Evolutionary conservation across 202 grass and related monocot genomes (phyloP).

Genomic region (Zizania palustris): DNA sequence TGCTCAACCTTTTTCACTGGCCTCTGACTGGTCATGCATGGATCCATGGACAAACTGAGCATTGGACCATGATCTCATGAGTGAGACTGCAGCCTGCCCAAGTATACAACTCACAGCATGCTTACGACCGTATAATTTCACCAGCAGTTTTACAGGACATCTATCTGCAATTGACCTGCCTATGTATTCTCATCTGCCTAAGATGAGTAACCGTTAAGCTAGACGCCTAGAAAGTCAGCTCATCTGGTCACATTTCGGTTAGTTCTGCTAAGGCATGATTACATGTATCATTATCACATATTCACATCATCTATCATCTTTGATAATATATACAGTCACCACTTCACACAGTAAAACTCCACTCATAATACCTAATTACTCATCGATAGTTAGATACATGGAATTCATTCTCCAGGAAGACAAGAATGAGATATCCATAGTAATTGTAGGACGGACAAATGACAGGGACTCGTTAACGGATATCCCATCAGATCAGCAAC

Average conservation of each 20-base stretch:
- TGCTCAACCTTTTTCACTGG: constrained; percentile 20
- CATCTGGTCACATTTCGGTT: constrained; percentile 2
- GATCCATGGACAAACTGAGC: constrained; percentile 23
- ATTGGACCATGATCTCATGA: constrained; percentile 43
- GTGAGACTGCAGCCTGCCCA: not conserved
- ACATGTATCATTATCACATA: not conserved
- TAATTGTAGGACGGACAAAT: too few relatives aligned
- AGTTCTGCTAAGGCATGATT: constrained; percentile 25
- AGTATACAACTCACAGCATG: constrained; percentile 28
- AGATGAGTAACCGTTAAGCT: constrained; percentile 44
- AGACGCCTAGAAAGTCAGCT: constrained; percentile 23
- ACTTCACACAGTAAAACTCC: not conserved
- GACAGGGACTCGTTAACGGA: constrained; percentile 40
- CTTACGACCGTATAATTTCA: constrained; percentile 33
- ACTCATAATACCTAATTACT: not conserved
- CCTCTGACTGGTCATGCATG: constrained; percentile 28
- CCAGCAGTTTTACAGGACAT: not conserved
- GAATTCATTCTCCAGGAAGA: constrained; percentile 22
- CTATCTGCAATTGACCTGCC: not conserved
- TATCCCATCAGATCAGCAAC: constrained; percentile 49
- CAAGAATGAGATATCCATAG: not conserved
- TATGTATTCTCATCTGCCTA: constrained; percentile 3
- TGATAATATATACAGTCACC: constrained; percentile 21
- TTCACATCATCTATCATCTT: constrained; percentile 18
- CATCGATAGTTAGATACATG: not conserved